These are phyloP conservation scores for Suhomyces terraborum DNA, from an alignment of 1,139 yeast genomes.

Conservation along the genomic window DNA sequence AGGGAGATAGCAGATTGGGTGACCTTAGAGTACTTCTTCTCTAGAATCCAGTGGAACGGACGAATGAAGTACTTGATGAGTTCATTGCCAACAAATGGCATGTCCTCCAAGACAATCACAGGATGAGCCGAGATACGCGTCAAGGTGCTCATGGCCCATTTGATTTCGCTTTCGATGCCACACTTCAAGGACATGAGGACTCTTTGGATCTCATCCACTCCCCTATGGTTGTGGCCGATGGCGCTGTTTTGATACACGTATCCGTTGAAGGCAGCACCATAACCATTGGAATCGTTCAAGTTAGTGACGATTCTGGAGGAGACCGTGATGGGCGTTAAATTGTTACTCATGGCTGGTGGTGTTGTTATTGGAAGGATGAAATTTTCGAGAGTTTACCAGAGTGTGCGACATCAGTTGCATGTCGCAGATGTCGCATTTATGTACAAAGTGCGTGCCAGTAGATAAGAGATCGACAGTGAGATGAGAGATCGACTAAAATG, in stretches of 20 bases:
- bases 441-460: too few species aligned
- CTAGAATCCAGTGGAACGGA: constrained; percentile 32
- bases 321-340: constrained; percentile 27
- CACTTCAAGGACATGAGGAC: constrained; percentile 64
- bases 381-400: constrained; percentile 8
- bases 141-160: constrained; percentile 65
- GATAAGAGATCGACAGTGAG: too few species aligned
- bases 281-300: constrained; percentile 19
- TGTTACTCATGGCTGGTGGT: constrained; percentile 15
- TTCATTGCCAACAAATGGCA: constrained; percentile 52
- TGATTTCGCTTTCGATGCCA: constrained; percentile 59
- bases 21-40: constrained; percentile 25
- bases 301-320: constrained; percentile 17
- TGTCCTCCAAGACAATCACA: constrained; percentile 47
- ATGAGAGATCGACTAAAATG: too few species aligned
- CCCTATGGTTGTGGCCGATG: constrained; percentile 39
- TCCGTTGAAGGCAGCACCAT: constrained; percentile 21
- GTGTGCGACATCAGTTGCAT: constrained; percentile 5
- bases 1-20: constrained; percentile 40
- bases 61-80: constrained; percentile 46
- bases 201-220: constrained; percentile 58
- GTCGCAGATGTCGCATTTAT: constrained; percentile 3
- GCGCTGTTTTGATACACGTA: constrained; percentile 19
- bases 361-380: constrained; percentile 9
- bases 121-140: constrained; percentile 51